Evolutionary conservation across 1,284 basidiomycete species (phyloP).

Genomic region (Ustilago loliicola): DNA sequence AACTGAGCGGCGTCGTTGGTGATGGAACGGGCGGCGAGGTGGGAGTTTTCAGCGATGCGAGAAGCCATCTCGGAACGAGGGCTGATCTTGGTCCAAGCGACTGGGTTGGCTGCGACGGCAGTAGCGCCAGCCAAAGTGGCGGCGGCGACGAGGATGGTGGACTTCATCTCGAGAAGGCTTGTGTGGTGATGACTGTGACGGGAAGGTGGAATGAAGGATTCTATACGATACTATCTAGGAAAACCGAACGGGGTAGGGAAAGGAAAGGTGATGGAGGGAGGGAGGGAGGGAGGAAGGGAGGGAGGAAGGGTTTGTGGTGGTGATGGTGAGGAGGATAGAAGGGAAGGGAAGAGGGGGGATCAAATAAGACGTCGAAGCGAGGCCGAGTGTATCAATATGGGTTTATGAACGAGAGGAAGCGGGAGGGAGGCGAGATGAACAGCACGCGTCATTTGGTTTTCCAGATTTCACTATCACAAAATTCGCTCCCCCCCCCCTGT

Average conservation of each 20-base stretch:
- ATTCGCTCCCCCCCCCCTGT: no score
- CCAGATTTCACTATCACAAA: no score
- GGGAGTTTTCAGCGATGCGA: constrained; percentile 35
- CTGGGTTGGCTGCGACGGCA: constrained; percentile 42
- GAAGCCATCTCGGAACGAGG: constrained; percentile 49
- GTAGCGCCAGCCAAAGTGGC: constrained; percentile 30
- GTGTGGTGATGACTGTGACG: neutral
- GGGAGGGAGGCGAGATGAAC: neutral
- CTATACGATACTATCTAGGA: neutral
- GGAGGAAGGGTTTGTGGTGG: constrained; percentile 12
- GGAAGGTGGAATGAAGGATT: neutral
- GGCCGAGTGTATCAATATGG: neutral
- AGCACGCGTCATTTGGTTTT: no score
- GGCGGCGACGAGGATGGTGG: constrained; percentile 42
- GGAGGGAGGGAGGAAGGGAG: neutral
- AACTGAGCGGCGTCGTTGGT: constrained; percentile 39
- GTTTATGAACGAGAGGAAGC: constrained; percentile 1
- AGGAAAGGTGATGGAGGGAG: neutral
- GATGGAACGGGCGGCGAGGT: constrained; percentile 49
- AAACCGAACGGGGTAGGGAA: neutral
- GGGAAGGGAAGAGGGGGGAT: neutral
- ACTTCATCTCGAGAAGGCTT: constrained; percentile 33
- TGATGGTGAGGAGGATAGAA: constrained; percentile 1
- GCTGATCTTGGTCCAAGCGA: constrained; percentile 49
- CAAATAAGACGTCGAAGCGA: neutral